A percentile compares a stretch with the other conserved stretches of the same genome.
These are phyloP conservation scores for Aspergillus pseudoviridinutans DNA, from an alignment of 2,329 filamentous ascomycete genomes.

Conservation along the genomic window DNA sequence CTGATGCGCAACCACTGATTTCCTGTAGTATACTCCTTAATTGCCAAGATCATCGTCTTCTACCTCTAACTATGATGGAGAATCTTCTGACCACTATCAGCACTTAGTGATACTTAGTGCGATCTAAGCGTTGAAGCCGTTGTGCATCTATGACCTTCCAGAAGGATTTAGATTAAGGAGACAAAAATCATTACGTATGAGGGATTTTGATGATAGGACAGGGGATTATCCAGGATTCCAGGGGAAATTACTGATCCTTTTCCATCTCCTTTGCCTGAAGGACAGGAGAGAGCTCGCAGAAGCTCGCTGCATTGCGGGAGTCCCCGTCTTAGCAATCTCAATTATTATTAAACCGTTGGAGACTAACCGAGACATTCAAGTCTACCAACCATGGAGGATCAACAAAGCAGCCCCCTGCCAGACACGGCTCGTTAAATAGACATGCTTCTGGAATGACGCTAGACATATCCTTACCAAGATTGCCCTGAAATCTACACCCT, in stretches of 20 bases:
- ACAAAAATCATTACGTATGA: background rate
- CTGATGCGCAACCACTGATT: background rate
- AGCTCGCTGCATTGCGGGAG: slow-evolving; percentile 1
- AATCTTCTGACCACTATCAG: slow-evolving; percentile 2
- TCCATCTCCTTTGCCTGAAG: background rate
- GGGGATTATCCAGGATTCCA: background rate
- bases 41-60: background rate
- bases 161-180: slow-evolving; percentile 19
- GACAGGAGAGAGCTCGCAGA: background rate
- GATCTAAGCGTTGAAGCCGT: slow-evolving; percentile 11
- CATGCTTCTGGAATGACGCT: slow-evolving; percentile 13
- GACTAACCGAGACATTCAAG: slow-evolving; percentile 1
- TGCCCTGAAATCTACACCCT: background rate
- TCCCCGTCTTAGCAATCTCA: background rate
- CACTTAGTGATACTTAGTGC: background rate
- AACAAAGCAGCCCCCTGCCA: slow-evolving; percentile 12
- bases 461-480: slow-evolving; percentile 2
- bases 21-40: background rate
- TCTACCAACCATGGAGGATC: slow-evolving; percentile 10
- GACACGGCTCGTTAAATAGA: slow-evolving; percentile 4
- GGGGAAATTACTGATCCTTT: background rate
- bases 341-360: background rate
- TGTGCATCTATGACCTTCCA: slow-evolving; percentile 15
- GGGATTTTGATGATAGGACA: background rate
- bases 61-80: background rate